Conservation (phyloP, 2,329 filamentous ascomycete species). For the Bertia moriformis region DNA sequence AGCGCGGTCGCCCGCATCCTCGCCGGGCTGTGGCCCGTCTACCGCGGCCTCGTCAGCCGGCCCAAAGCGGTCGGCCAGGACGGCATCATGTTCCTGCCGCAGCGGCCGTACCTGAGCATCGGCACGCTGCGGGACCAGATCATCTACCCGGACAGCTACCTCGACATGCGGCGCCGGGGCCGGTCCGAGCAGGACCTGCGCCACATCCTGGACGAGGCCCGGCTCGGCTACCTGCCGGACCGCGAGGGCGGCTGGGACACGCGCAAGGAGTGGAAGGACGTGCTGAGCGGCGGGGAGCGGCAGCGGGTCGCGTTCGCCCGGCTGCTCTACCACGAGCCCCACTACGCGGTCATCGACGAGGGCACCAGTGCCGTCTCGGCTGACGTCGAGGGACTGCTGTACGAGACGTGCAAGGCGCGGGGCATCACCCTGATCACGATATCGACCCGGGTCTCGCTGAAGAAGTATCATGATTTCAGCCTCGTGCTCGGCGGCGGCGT, state of each 20-base stretch:
- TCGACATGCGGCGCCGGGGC: conserved; percentile 77
- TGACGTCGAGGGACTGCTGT: conserved; percentile 85
- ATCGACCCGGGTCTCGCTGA: conserved; percentile 82
- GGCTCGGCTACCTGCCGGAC: conserved; percentile 75
- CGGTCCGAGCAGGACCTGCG: conserved; percentile 67
- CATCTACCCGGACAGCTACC: conserved; percentile 88
- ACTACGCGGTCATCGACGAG: conserved; percentile 89
- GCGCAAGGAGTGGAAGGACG: conserved; percentile 95
- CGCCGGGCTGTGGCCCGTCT: conserved; percentile 88
- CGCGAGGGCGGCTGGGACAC: conserved; percentile 95
- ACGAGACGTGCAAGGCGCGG: conserved; percentile 81
- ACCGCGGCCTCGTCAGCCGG: conserved; percentile 78
- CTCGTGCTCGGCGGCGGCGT: conserved; percentile 71
- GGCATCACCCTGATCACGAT: conserved; percentile 92
- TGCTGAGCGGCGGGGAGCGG: conserved; percentile 90
- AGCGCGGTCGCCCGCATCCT: conserved; percentile 75
- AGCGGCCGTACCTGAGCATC: conserved; percentile 79
- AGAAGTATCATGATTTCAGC: conserved; percentile 89
- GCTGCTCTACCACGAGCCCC: conserved; percentile 83
- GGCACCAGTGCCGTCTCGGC: conserved; percentile 87
- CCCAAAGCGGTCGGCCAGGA: conserved; percentile 69
- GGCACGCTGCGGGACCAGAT: conserved; percentile 92
- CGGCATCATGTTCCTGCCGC: conserved; percentile 96
- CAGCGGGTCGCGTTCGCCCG: conserved; percentile 85
- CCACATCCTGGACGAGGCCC: conserved; percentile 66